Conservation (phyloP, 768 basidiomycete species). For the Tephrocybe sp. region DNA sequence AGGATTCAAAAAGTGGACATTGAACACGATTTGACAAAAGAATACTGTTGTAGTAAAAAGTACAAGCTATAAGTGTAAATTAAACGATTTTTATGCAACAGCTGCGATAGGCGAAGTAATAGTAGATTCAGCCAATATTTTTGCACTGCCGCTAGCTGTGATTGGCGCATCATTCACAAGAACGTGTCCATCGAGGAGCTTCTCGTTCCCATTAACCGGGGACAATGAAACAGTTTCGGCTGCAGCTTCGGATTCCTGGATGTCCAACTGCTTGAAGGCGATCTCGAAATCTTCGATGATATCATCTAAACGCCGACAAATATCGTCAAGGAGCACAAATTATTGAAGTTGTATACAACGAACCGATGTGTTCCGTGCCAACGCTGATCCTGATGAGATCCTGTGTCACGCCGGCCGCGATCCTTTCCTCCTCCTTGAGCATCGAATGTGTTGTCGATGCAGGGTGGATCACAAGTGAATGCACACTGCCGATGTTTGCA, state of each 20-base stretch:
- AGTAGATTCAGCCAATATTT: no score
- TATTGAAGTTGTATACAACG: background rate
- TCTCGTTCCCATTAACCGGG: background rate
- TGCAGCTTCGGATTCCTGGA: background rate
- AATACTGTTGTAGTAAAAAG: no score
- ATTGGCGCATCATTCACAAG: background rate
- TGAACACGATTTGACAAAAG: no score
- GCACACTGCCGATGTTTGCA: conserved; percentile 29
- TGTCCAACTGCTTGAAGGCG: background rate
- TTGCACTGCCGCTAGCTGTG: no score
- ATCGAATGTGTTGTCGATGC: conserved; percentile 62
- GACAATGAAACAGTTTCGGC: background rate
- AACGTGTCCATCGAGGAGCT: background rate
- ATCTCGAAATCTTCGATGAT: conserved; percentile 13
- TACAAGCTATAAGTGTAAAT: no score
- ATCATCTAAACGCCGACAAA: background rate
- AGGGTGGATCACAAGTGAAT: conserved; percentile 54
- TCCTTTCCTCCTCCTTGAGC: conserved; percentile 45
- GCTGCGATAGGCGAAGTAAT: no score
- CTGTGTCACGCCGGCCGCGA: conserved; percentile 50
- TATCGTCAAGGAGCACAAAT: background rate
- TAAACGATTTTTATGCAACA: no score
- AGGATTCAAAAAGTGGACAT: no score
- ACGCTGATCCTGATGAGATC: conserved; percentile 54
- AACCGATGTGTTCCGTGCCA: conserved; percentile 13